A percentile compares a stretch with the other conserved stretches of the same genome.
phyloP scores from a whole-genome alignment of 1,139 yeast species.

The Starmera stellimalicola region DNA sequence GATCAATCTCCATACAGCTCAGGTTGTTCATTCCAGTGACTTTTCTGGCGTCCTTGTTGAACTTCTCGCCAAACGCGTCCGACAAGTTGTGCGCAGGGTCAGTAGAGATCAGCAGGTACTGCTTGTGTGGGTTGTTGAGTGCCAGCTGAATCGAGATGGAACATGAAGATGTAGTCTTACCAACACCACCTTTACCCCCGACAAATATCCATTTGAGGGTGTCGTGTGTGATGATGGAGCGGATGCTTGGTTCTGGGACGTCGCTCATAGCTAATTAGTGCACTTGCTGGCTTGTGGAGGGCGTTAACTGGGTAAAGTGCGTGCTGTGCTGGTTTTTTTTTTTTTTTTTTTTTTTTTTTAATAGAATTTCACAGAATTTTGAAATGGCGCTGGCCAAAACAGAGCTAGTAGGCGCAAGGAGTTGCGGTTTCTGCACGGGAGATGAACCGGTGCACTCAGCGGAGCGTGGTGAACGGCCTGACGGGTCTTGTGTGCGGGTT shows the following conservation, averaged over 20 bases:
- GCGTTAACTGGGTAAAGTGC: neutral
- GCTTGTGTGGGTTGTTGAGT: conserved; percentile 67
- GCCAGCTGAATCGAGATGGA: conserved; percentile 90
- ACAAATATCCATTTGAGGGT: conserved; percentile 93
- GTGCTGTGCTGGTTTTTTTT: neutral
- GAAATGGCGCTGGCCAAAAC: too few species aligned
- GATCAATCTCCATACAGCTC: conserved; percentile 98
- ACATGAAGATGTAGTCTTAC: conserved; percentile 95
- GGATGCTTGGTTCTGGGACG: conserved; percentile 54
- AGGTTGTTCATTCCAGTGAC: conserved; percentile 84
- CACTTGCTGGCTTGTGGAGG: neutral
- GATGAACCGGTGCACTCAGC: too few species aligned
- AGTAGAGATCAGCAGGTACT: conserved; percentile 84
- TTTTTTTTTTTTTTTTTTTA: too few species aligned
- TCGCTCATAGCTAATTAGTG: too few species aligned
- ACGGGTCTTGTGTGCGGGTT: too few species aligned
- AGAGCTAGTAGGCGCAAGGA: too few species aligned
- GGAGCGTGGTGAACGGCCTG: too few species aligned
- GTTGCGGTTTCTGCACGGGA: too few species aligned
- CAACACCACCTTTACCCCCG: conserved; percentile 99
- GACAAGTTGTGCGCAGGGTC: conserved; percentile 97
- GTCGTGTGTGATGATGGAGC: conserved; percentile 52
- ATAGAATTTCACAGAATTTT: too few species aligned
- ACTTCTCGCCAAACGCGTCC: conserved; percentile 96
- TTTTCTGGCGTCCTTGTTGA: conserved; percentile 90